Base-by-base conservation (phyloP, 495 filamentous ascomycete species). In the Thermothielavioides terrestris region DNA sequence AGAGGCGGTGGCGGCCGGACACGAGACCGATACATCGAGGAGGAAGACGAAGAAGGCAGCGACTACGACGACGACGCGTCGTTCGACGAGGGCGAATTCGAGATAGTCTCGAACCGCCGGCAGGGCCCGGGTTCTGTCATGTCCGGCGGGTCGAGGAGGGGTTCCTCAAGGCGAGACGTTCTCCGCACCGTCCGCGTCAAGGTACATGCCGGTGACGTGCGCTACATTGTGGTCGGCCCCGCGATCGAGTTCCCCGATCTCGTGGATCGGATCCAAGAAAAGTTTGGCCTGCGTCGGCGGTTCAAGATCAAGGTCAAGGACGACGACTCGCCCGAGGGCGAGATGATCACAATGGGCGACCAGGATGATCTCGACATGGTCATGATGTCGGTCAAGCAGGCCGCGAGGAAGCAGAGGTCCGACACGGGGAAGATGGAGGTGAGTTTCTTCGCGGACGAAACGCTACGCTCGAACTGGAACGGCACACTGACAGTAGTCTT, bases 401-500 rank as follows among this genome's bases (percentile, higher is more conserved):
- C 69, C 49, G 94, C 88, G 25, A 76, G 74, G 69, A 80, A 79
- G 63, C 86, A 91, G 58, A 77, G 81, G 48, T 70, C 74, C 37
- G 90, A 94, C 52, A 85, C 89, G 73, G 90, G 89, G 26, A 97
- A 95, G 79, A 82, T 97, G 77, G 92, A 97, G 80, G 89, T 97
- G 65, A 74, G 86, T 72, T 43, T 30, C 11, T n/a, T n/a, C n/a
- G n/a, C n/a, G n/a, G n/a, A n/a, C n/a, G 1, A n/a, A 37, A 17
- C 20, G 22, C 10, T 14, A 30, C n/a, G 6, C 1, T 15, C 28
- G 15, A 12, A 12, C 25, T 21, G 12, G 11, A 36, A 14, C 10
- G 18, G 27, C 17, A 44, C 42, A 14, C 50, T 68, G 57, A 65
- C 60, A 54, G 14, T 2, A 46, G 49, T 42, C 11, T 35, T 10